phyloP scores from a whole-genome alignment of 371 early-diverging fungal genomes.

The Mucor mucedo region DNA sequence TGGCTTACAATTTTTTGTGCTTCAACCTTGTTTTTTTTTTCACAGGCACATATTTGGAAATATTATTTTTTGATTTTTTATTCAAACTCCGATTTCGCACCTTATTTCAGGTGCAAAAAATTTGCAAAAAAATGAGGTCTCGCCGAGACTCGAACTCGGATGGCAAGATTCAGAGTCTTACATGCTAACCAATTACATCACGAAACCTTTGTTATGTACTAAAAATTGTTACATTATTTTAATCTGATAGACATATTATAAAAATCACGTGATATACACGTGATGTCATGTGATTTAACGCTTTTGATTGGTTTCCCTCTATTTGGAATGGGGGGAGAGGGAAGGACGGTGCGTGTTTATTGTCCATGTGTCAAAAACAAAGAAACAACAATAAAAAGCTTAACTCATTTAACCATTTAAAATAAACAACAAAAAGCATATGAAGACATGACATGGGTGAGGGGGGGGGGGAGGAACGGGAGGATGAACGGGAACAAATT shows the following conservation, averaged over 20 bases:
- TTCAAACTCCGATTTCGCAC: background rate
- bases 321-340: no score
- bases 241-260: no score
- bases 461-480: no score
- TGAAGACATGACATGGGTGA: no score
- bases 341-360: no score
- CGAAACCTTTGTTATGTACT: slow-evolving; percentile 22
- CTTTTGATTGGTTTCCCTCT: no score
- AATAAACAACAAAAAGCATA: no score
- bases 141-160: slow-evolving; percentile 55
- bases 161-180: slow-evolving; percentile 49
- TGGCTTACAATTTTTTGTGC: no score
- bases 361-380: no score
- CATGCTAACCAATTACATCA: slow-evolving; percentile 56
- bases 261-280: background rate
- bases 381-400: no score
- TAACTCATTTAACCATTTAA: no score
- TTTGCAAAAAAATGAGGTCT: slow-evolving; percentile 28
- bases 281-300: background rate
- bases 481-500: no score
- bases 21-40: background rate
- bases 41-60: background rate
- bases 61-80: background rate
- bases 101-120: background rate
- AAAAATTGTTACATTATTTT: background rate